Evolutionary conservation across 208 protist species (phyloP).

Genomic region (Leishmania mexicana): DNA sequence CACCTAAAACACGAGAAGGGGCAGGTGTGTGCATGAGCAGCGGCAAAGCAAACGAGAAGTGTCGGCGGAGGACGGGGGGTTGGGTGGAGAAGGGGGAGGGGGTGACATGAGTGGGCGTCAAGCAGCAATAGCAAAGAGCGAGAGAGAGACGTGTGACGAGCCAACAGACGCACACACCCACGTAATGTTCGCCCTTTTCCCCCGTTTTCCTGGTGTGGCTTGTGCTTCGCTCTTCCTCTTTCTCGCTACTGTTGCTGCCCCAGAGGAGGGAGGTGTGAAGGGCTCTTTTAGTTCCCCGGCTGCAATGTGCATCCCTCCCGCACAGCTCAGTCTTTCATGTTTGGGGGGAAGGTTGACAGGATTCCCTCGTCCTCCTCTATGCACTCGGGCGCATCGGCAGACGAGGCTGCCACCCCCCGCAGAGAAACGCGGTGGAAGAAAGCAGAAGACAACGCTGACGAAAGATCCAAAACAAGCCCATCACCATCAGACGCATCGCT

Average conservation of each 20-base stretch:
- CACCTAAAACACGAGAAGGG: neutral
- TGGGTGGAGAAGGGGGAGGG: neutral
- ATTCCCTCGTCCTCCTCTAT: too few species aligned
- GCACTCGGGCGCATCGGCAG: too few species aligned
- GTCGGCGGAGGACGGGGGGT: neutral
- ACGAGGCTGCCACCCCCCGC: too few species aligned
- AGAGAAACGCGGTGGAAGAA: too few species aligned
- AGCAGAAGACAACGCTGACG: neutral
- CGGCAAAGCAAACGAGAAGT: neutral
- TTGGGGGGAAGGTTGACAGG: too few species aligned
- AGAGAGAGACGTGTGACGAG: neutral
- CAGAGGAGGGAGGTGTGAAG: neutral
- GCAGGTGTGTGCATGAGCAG: neutral
- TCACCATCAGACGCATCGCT: neutral
- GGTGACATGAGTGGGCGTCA: neutral
- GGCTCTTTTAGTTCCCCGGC: too few species aligned
- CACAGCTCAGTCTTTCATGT: too few species aligned
- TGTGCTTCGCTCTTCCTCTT: neutral
- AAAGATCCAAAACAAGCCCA: neutral
- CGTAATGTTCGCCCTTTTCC: neutral
- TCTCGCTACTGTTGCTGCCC: too few species aligned
- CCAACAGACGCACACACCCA: neutral
- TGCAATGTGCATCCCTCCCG: too few species aligned
- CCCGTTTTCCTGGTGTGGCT: too few species aligned
- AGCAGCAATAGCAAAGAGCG: too few species aligned